Evolutionary conservation across 768 basidiomycete genomes (phyloP), one percentile per base, ranked within the genome.

Genomic region (Piloderma croceum): DNA sequence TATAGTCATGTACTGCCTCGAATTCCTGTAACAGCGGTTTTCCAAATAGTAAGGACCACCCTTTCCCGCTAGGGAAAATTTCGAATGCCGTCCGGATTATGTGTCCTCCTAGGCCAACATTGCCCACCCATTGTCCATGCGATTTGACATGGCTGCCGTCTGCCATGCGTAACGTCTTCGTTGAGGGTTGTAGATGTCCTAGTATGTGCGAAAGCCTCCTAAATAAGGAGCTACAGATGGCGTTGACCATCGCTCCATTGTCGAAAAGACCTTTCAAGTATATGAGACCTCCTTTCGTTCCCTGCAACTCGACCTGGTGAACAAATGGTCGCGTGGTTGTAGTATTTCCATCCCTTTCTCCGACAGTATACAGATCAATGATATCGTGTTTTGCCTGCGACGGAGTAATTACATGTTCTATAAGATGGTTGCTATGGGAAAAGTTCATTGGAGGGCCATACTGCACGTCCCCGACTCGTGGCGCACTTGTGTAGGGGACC

Each of bases 351-450:
- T 24, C 9, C 24, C 18, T 17, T 39, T 35, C n/a, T 20, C 20
- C 40, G 39, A 47, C 52, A 45, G 33, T 24, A 22, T 46, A 41
- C 44, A 36, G 19, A 33, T 46, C 25, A 31, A 34, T 11, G 3
- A 57, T 57, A 12, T n/a, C 37, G 56, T 58, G 61, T 4, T 29
- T 10, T 7, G 48, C 56, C 18, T 29, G 2, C 0, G 54, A 55
- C 5, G 24, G 27, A 3, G 59, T 51, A 0, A 56, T 15, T 7
- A 12, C 11, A 35, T 29, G 10, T 29, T 9, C 27, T 9, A 29
- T 29, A 9, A 15, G 27, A 29, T 9, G 10, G 15, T 29, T 9
- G 10, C 10, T 29, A 15, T 29, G 9, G 27, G 10, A 9, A 15
- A 15, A 29, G 9, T 9, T 29, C 9, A 9, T 29, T 9, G 27